Evolutionary conservation across 495 filamentous ascomycete species (phyloP), one percentile per base, ranked within the genome.

Genomic region (Hypoxylon subgilvum): DNA sequence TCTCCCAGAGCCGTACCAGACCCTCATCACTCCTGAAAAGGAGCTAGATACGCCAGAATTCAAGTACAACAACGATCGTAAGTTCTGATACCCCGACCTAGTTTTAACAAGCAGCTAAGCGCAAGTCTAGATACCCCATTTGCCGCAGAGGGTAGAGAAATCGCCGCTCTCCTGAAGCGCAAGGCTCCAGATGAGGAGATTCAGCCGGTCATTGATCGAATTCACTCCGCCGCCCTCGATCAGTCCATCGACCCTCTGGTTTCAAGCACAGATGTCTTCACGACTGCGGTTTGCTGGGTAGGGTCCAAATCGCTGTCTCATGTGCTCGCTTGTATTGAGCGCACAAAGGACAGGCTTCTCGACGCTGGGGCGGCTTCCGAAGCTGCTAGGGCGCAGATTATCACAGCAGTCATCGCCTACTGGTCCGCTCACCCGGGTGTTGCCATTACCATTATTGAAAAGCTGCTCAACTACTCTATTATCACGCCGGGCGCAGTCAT

Each of bases 391-490:
- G 81, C 83, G 47, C 95, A 99, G 70, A 96, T 99, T 57, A 89
- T 97, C 55, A 82, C 84, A 8, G 89, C 88, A 6, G 93, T 97
- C 22, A 87, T 97, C 78, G 83, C 86, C 10, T 97, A 96, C 76
- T 99, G 94, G 94, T 80, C 81, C 31, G 87, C 92, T 47, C 94
- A 97, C 60, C 91, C 94, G 0, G 94, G 94, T 25, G 86, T 96
- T 34, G 95, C 92, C 23, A 87, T 97, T 65, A 89, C 88, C 64
- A 92, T 99, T 63, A 82, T 97, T 49, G 94, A 99, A 78, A 97
- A 96, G 75, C 80, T 99, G 3, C 86, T 99, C 21, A 99, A 99
- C 70, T 99, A 97, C 77, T 91, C 88, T 28, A 95, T 99, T 56
- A 80, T 99, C 6, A 88, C 84, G 7, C 94, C 94, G 0, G 72